Evolutionary conservation across 2,329 filamentous ascomycete genomes (phyloP).

Genomic region (Cercospora canescens): DNA sequence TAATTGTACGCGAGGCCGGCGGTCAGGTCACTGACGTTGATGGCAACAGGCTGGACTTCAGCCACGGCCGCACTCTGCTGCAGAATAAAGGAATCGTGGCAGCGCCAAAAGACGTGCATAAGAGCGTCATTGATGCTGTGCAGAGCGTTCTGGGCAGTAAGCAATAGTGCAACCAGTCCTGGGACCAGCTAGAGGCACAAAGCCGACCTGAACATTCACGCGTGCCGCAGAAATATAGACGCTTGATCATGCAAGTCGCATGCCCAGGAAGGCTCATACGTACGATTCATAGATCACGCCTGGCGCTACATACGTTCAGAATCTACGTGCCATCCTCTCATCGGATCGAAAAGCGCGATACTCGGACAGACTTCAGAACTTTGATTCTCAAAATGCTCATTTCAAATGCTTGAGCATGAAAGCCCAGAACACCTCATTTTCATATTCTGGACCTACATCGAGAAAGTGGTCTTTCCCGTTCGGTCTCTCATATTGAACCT

Average conservation of each 20-base stretch:
- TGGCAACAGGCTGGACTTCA: constrained; percentile 84
- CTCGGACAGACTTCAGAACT: neutral
- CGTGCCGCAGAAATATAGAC: neutral
- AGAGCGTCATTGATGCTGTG: constrained; percentile 75
- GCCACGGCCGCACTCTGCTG: constrained; percentile 77
- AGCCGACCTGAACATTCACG: neutral
- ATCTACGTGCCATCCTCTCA: neutral
- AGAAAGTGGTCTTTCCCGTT: constrained; percentile 32
- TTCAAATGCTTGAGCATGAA: constrained; percentile 32
- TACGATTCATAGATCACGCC: neutral
- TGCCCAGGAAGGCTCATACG: neutral
- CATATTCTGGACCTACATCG: constrained; percentile 27
- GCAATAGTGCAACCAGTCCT: constrained; percentile 22
- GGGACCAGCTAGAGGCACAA: neutral
- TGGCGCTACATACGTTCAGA: neutral
- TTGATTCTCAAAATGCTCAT: neutral
- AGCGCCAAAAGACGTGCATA: constrained; percentile 74
- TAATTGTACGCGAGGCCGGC: constrained; percentile 92
- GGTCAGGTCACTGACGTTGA: constrained; percentile 87
- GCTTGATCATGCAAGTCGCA: neutral
- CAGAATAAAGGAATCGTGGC: constrained; percentile 94
- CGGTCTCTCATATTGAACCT: constrained; percentile 30
- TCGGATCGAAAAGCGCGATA: neutral
- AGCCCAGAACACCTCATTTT: constrained; percentile 30
- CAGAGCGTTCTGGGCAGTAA: constrained; percentile 69